These are phyloP conservation scores for Cordia subcordata DNA, from an alignment of 257 asterid species.

Conservation along the genomic window DNA sequence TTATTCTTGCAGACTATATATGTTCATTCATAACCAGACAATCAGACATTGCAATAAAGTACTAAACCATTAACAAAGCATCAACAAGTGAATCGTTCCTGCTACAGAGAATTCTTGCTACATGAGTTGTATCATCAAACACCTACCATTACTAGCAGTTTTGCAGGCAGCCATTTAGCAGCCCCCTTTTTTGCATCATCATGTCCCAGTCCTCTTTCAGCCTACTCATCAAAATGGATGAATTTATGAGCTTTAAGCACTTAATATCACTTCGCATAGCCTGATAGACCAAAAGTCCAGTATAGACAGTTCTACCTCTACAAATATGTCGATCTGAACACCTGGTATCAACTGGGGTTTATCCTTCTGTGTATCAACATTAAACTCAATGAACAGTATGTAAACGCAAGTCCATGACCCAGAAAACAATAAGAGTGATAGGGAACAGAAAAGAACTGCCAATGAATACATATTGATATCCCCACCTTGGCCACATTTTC, in stretches of 20 bases:
- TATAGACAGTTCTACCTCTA: conserved; percentile 52
- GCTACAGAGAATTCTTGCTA: not conserved
- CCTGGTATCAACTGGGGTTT: conserved; percentile 64
- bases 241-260: conserved; percentile 14
- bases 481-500: conserved; percentile 45
- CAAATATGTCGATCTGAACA: conserved; percentile 63
- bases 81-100: no score
- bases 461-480: not conserved
- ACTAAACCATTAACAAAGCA: no score
- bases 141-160: conserved; percentile 60
- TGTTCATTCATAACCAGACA: no score
- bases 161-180: conserved; percentile 69
- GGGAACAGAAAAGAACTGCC: not conserved
- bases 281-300: not conserved
- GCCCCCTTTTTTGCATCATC: conserved; percentile 24
- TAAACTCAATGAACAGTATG: not conserved
- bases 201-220: conserved; percentile 35
- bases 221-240: conserved; percentile 37
- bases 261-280: conserved; percentile 1
- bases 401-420: not conserved
- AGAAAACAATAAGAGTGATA: not conserved
- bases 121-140: not conserved
- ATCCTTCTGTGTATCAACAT: conserved; percentile 37
- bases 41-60: no score
- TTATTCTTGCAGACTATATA: no score